These are phyloP conservation scores for Saturnispora serradocipensis DNA, from an alignment of 805 yeast species.

Conservation along the genomic window DNA sequence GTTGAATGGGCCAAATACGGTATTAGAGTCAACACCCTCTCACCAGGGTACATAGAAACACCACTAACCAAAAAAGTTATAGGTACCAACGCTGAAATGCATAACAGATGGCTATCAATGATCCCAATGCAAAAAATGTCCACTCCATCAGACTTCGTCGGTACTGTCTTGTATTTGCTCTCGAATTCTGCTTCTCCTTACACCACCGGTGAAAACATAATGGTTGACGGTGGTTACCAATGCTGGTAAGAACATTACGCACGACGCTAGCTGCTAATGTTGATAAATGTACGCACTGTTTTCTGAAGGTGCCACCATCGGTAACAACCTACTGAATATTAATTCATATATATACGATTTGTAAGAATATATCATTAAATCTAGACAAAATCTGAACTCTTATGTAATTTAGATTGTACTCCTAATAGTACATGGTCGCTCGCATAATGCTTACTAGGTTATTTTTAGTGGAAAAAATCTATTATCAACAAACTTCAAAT, in stretches of 20 bases:
- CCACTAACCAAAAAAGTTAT: constrained; percentile 69
- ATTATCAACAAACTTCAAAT: not conserved
- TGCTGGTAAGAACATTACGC: constrained; percentile 45
- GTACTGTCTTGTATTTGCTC: constrained; percentile 65
- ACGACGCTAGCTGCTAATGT: not conserved
- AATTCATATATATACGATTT: not conserved
- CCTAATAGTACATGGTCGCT: no score
- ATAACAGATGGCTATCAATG: constrained; percentile 62
- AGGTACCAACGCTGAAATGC: constrained; percentile 48
- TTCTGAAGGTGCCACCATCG: not conserved
- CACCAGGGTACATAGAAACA: constrained; percentile 76
- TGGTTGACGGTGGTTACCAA: constrained; percentile 82
- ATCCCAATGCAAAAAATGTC: constrained; percentile 80
- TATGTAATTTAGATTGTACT: no score
- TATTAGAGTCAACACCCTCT: constrained; percentile 67
- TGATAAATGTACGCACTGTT: no score
- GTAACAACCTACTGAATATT: not conserved
- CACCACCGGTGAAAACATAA: constrained; percentile 77
- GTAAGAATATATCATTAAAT: not conserved
- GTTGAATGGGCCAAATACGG: constrained; percentile 75
- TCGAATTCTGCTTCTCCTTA: constrained; percentile 62
- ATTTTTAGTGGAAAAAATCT: not conserved
- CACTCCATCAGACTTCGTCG: constrained; percentile 75
- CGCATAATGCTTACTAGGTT: no score
- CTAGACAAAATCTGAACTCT: no score